Conservation (phyloP, 2,329 filamentous ascomycete genomes). For the Botrytis squamosa region DNA sequence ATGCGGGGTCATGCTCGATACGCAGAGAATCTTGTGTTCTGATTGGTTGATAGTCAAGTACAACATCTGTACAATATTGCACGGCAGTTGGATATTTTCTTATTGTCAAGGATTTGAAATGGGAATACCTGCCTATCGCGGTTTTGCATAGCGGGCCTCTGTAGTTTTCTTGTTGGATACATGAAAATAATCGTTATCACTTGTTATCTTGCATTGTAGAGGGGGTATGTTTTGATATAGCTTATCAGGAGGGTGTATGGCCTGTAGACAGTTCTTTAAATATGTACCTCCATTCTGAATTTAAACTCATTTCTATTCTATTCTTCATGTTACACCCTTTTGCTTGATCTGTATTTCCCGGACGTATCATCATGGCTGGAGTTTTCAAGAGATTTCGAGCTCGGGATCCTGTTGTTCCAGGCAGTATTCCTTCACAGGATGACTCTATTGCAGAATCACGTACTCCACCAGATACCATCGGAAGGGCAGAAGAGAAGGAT, state of each 20-base stretch:
- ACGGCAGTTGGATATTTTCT: not conserved
- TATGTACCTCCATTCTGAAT: not conserved
- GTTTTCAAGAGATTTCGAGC: not conserved
- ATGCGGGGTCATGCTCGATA: slow-evolving; percentile 1
- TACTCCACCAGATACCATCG: not conserved
- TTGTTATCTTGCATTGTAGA: not conserved
- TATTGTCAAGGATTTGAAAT: not conserved
- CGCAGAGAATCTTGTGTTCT: not conserved
- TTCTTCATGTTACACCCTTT: not conserved
- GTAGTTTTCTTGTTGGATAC: not conserved
- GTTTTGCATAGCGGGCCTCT: not conserved
- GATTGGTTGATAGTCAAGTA: not conserved
- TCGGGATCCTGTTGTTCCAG: not conserved
- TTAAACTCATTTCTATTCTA: not conserved
- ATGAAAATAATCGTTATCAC: not conserved
- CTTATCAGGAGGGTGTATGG: not conserved
- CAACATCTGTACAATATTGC: not conserved
- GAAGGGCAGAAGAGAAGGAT: slow-evolving; percentile 18
- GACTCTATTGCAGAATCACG: not conserved
- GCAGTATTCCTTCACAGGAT: not conserved
- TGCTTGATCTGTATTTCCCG: not conserved
- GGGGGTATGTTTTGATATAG: not conserved
- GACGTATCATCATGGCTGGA: slow-evolving; percentile 1
- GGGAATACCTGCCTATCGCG: slow-evolving; percentile 1
- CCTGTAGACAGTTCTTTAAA: not conserved